These are phyloP conservation scores for Paxillus ammoniavirescens DNA, from an alignment of 768 basidiomycete genomes.

Conservation along the genomic window DNA sequence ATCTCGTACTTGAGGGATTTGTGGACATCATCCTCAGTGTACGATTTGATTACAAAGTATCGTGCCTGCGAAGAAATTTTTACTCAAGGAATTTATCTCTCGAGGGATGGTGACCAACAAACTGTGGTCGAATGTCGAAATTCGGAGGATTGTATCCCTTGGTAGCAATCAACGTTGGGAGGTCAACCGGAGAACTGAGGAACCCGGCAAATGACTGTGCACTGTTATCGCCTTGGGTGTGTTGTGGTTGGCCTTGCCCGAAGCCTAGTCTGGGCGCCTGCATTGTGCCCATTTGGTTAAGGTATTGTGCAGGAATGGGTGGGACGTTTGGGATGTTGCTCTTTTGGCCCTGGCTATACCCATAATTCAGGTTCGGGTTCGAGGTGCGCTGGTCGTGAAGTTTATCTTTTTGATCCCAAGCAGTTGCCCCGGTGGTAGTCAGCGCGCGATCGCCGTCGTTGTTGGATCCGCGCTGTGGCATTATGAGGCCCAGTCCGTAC, in stretches of 20 bases:
- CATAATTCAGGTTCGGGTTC: conserved; percentile 67
- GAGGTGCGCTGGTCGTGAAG: conserved; percentile 55
- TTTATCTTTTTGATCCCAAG: conserved; percentile 71
- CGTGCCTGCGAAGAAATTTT: conserved; percentile 57
- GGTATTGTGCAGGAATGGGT: conserved; percentile 69
- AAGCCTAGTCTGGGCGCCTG: conserved; percentile 41
- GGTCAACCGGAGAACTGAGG: conserved; percentile 72
- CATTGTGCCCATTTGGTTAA: conserved; percentile 49
- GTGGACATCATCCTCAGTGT: conserved; percentile 98
- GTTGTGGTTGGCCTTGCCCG: conserved; percentile 24
- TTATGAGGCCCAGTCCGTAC: conserved; percentile 38
- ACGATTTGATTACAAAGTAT: conserved; percentile 98
- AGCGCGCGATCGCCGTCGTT: conserved; percentile 33
- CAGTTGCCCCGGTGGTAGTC: conserved; percentile 35
- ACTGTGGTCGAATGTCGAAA: conserved; percentile 79
- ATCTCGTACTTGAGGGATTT: conserved; percentile 98
- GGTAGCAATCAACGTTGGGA: conserved; percentile 76
- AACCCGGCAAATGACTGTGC: conserved; percentile 46
- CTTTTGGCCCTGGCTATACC: conserved; percentile 44
- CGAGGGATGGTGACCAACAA: conserved; percentile 47
- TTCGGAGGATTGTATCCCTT: conserved; percentile 90
- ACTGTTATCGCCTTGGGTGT: conserved; percentile 26
- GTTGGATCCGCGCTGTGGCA: conserved; percentile 36
- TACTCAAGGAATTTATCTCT: background rate
- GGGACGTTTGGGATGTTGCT: conserved; percentile 62